Evolutionary conservation across 73 alveolate genomes (phyloP), one percentile per base, ranked within the genome.

Genomic region (Diophrys sp.): DNA sequence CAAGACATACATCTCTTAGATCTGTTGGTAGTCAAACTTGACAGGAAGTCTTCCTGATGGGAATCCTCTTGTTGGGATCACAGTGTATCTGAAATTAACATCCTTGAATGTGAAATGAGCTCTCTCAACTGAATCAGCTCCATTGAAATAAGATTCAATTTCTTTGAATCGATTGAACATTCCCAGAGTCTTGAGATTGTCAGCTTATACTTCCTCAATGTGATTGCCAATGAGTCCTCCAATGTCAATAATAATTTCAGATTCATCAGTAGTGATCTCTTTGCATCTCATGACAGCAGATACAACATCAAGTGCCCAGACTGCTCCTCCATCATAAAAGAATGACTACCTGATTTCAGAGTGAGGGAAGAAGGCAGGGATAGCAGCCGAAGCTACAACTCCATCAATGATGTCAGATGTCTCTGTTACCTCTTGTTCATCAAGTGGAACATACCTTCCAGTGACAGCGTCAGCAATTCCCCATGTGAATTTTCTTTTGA

Each of bases 281-380:
- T n/a, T 27, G 68, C 90, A 82, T 1, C 83, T 72, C 31, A 18
- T 67, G 26, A 82, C 44, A 31, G 90, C 90, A 18, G 87, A 62
- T 2, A 72, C 76, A 29, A 85, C 27, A 78, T 89, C 90, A 28
- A 62, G 25, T 23, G 62, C 74, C 84, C 84, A 73, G 28, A 75
- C 77, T n/a, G 87, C 81, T 8, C 96, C 96, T 0, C 96, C 96
- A 68, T 89, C 96, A 70, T 66, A 73, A 23, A n/a, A 54, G 67
- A 67, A 31, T 23, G 66, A 55, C n/a, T 67, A 78, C 14, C 74
- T 67, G 34, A 33, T 32, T 14, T 54, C 72, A 27, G 73, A 32
- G 69, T 29, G 56, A 2, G 95, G 95, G 89, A 87, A 87, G 70
- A 87, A 33, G 30, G 33, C 68, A 14, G 95, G 95, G 24, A 87